Conservation (phyloP, 1,284 basidiomycete genomes). For the Ganoderma sinense region DNA sequence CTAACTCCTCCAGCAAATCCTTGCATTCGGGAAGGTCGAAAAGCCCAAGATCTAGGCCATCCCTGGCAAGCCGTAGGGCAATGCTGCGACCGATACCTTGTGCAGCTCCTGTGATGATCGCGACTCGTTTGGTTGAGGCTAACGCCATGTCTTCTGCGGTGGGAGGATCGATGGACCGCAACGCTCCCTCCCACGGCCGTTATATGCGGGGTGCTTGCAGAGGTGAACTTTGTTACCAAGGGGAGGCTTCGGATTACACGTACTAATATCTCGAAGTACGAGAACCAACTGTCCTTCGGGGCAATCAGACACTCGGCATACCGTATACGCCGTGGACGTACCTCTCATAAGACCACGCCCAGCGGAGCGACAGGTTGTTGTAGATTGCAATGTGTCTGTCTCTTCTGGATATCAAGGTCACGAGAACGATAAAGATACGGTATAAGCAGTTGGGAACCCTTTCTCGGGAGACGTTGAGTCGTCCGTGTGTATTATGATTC, state of each 20-base stretch:
- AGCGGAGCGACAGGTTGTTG: not conserved
- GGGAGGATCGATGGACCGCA: not conserved
- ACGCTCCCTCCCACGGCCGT: not conserved
- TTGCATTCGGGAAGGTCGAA: conserved; percentile 38
- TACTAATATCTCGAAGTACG: not conserved
- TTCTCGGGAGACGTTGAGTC: not conserved
- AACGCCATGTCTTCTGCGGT: not conserved
- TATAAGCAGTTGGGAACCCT: not conserved
- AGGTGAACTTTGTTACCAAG: not conserved
- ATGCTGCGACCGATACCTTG: conserved; percentile 37
- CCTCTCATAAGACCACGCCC: not conserved
- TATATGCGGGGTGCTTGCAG: not conserved
- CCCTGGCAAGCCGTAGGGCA: conserved; percentile 37
- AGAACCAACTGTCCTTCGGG: too few relatives aligned
- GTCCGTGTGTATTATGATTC: not conserved
- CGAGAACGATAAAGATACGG: not conserved
- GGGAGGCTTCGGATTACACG: not conserved
- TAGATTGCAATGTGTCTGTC: too few relatives aligned
- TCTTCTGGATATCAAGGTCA: not conserved
- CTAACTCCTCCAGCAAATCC: conserved; percentile 30
- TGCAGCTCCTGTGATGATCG: conserved; percentile 29
- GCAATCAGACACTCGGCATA: not conserved
- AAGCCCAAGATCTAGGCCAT: conserved; percentile 38
- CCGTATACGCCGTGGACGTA: not conserved
- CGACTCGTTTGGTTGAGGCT: conserved; percentile 21